Evolutionary conservation across 352 stramenopile species (phyloP), one percentile per base, ranked within the genome.

Genomic region (Blastocystis hominis): DNA sequence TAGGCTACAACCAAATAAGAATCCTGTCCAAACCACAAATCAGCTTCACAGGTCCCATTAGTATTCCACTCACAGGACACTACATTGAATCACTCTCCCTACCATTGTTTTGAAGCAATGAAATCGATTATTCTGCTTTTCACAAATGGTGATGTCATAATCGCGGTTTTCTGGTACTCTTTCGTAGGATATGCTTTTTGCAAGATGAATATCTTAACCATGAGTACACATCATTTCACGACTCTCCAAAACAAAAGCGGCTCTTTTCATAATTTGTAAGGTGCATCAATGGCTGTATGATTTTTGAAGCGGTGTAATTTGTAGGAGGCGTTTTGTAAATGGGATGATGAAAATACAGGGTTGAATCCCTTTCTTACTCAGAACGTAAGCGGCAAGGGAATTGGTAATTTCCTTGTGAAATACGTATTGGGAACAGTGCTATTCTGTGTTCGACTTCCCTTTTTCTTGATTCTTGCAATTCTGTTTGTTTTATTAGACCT

Each of bases 1-100:
- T 95, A 88, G 91, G 90, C 91, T 93, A 89, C 75, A 89, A 24
- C 1, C 9, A 17, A 30, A 38, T 88, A 2, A 62, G 42, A 3
- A 9, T n/a, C 24, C 17, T 38, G 20, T 13, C 63, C 36, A 2
- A 34, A 38, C 38, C 56, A 34, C 38, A n/a, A 64, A 64, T 64
- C 30, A 3, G 9, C 9, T n/a, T 38, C 5, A 6, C 56, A 64
- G 38, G 38, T 2, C n/a, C 40, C 62, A 42, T 42, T 42, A 4
- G 24, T 47, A n/a, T 20, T 2, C 13, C 40, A 20, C 62, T 47
- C 40, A 10, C 62, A 70, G 13, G 46, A 70, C 3, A 9, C 24
- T 70, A 1, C 4, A 2, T 42, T n/a, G 15, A 70, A 64, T 6
- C 38, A n/a, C 5, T 30, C 7, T 17, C 50, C 64, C 15, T 76